Conservation (phyloP, 192 early-diverging fungal genomes). For the Coemansia sp. region DNA sequence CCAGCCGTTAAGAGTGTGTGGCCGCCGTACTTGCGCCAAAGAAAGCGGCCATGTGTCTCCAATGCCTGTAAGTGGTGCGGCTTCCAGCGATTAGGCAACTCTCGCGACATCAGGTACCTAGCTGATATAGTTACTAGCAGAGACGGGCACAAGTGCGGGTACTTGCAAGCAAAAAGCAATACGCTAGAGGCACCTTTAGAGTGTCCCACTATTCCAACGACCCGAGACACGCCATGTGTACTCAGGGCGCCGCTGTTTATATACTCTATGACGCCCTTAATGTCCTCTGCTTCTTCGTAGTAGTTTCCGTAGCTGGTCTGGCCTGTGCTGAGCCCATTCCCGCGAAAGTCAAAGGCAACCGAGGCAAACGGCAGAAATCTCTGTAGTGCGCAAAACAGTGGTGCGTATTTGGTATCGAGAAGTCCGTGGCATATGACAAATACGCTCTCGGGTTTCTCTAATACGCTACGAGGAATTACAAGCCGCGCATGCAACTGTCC, state of each 20-base stretch:
- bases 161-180: slow-evolving; percentile 56
- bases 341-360: slow-evolving; percentile 60
- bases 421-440: slow-evolving; percentile 62
- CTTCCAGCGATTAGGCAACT: slow-evolving; percentile 52
- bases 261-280: slow-evolving; percentile 45
- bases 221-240: background rate
- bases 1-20: slow-evolving; percentile 12
- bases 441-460: slow-evolving; percentile 12
- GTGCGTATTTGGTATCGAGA: slow-evolving; percentile 50
- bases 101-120: slow-evolving; percentile 56
- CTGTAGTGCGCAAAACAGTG: slow-evolving; percentile 34
- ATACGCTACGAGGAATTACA: slow-evolving; percentile 8
- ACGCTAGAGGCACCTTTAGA: slow-evolving; percentile 60
- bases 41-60: slow-evolving; percentile 44
- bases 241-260: slow-evolving; percentile 16
- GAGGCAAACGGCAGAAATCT: slow-evolving; percentile 26
- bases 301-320: slow-evolving; percentile 61
- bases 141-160: slow-evolving; percentile 40
- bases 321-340: slow-evolving; percentile 61
- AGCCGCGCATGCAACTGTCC: slow-evolving; percentile 21
- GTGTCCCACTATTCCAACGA: slow-evolving; percentile 56
- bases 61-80: slow-evolving; percentile 44
- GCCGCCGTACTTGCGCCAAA: slow-evolving; percentile 55
- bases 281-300: slow-evolving; percentile 55
- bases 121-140: slow-evolving; percentile 55